These are phyloP conservation scores for Apiosordaria backusii DNA, from an alignment of 495 filamentous ascomycete species.

Conservation along the genomic window DNA sequence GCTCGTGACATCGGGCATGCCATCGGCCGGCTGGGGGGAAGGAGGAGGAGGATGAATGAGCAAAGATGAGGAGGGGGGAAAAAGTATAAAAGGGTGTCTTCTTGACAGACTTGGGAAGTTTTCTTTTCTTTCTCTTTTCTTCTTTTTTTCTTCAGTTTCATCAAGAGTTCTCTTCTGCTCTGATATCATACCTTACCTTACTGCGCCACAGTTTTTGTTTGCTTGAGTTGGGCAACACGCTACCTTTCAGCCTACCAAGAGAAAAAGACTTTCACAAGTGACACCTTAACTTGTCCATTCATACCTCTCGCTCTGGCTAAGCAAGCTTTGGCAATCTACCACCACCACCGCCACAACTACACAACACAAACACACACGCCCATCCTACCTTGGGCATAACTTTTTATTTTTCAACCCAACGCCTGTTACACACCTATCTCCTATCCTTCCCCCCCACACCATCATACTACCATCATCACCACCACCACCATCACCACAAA, in stretches of 20 bases:
- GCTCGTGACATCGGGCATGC: slow-evolving; percentile 36
- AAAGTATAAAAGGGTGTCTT: slow-evolving; percentile 62
- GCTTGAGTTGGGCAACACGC: background rate
- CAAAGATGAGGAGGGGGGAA: slow-evolving; percentile 22
- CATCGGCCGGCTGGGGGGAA: slow-evolving; percentile 12
- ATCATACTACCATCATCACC: background rate
- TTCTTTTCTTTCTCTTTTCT: slow-evolving; percentile 57
- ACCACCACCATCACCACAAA: background rate
- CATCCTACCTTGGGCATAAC: background rate
- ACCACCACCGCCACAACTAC: background rate
- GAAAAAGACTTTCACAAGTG: background rate
- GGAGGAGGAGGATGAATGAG: slow-evolving; percentile 8
- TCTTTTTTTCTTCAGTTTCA: slow-evolving; percentile 40
- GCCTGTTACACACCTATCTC: background rate
- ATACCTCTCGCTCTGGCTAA: too few species aligned
- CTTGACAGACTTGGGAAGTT: slow-evolving; percentile 35
- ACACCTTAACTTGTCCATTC: background rate
- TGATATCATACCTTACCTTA: slow-evolving; percentile 12
- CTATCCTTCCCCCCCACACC: background rate
- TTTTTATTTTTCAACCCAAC: background rate
- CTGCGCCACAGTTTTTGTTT: slow-evolving; percentile 7
- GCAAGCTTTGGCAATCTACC: too few species aligned
- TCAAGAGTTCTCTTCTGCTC: slow-evolving; percentile 22
- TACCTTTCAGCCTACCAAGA: background rate
- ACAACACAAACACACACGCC: slow-evolving; percentile 13